Conservation (phyloP, 2,329 filamentous ascomycete genomes). For the Pyrenophora teres region DNA sequence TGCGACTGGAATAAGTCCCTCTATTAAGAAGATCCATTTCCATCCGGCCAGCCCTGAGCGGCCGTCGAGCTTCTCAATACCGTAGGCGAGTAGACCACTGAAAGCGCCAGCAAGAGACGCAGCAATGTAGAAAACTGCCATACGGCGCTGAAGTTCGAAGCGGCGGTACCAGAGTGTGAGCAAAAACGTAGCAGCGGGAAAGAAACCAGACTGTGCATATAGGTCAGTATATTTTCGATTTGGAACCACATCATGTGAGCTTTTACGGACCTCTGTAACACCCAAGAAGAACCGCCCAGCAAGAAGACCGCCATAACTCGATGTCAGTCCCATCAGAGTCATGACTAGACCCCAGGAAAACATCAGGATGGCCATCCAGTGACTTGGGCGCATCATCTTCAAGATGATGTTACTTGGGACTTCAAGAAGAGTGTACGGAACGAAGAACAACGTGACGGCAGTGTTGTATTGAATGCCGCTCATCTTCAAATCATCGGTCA, state of each 20-base stretch:
- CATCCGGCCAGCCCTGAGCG: constrained; percentile 34
- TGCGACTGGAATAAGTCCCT: constrained; percentile 39
- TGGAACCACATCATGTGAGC: background rate
- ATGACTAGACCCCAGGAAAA: constrained; percentile 50
- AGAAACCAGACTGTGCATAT: constrained; percentile 56
- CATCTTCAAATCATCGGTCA: constrained; percentile 48
- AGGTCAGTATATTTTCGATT: constrained; percentile 12
- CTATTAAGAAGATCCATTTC: constrained; percentile 43
- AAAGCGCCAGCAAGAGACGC: constrained; percentile 44
- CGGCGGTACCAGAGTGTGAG: constrained; percentile 45
- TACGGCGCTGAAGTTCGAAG: constrained; percentile 42
- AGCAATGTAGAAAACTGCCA: constrained; percentile 45
- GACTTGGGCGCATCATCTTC: constrained; percentile 48
- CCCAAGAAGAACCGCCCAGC: constrained; percentile 53
- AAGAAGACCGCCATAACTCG: constrained; percentile 55
- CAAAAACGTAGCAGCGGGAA: constrained; percentile 64
- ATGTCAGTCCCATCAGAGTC: constrained; percentile 52
- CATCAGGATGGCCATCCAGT: constrained; percentile 50
- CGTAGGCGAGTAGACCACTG: constrained; percentile 43
- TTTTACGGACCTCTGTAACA: constrained; percentile 42
- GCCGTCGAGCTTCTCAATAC: constrained; percentile 42
- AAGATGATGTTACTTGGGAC: constrained; percentile 50
- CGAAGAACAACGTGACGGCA: constrained; percentile 49
- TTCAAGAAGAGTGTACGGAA: constrained; percentile 47
- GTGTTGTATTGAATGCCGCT: constrained; percentile 47